Base-by-base conservation (phyloP, 495 filamentous ascomycete genomes). In the Aspergillus cavernicola region DNA sequence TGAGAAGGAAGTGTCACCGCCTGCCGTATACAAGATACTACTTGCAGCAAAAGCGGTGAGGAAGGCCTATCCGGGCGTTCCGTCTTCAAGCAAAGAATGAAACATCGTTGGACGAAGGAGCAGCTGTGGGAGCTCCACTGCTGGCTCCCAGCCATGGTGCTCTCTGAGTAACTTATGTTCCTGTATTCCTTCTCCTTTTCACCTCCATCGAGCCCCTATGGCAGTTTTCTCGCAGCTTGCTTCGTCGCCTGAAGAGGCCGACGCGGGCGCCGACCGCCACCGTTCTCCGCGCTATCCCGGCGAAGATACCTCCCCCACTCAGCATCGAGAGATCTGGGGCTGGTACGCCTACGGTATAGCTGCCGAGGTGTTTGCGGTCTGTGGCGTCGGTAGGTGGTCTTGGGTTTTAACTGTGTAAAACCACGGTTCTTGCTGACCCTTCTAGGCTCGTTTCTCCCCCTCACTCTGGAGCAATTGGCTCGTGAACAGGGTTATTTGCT, bases 341-440 rank as follows among this genome's bases (percentile, higher is more conserved):
- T 96, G 90, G 88, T 96, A 95, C 67, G 82, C 85, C 29, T 95
- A 96, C 66, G 88, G 83, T 24, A 92, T 92, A 71, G 91, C 90
- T 18, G 88, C 90, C 13, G 91, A 96, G 65, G 89, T 93, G 32
- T 96, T 95, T 66, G 89, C 92, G 7, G 87, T 96, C 28, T 95
- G 90, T 62, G 90, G 90, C 73, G 73, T 84, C 67, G 78, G 63
- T 67, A 57, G 36, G 57, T 49, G 15, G 2, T 33, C 37, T 22
- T 9, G 3, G 5, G 13, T 28, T n/a, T 23, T 18, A 10, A 0
- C n/a, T 28, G 3, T 44, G 8, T 9, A 9, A 13, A 1, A 5
- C 44, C 48, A 16, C 9, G 4, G 26, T 35, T 28, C 16, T 15
- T 4, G 18, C 42, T 45, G 24, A 47, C 49, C n/a, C n/a, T 33